phyloP scores from a whole-genome alignment of 768 basidiomycete species.

The Hericium rajendrae region DNA sequence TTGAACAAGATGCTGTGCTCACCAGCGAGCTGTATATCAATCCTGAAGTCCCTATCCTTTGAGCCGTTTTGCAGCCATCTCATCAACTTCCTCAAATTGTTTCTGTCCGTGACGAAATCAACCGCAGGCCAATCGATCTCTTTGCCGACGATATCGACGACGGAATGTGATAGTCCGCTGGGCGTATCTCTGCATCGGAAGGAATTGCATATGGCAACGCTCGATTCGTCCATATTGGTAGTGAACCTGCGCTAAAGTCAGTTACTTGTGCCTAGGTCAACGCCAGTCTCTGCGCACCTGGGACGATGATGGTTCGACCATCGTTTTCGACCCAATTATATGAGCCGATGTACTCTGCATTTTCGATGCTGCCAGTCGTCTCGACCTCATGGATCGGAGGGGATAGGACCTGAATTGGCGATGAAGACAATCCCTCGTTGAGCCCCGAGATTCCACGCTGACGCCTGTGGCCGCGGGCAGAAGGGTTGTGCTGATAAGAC shows the following conservation, averaged over 20 bases:
- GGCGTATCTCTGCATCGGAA: too few relatives aligned
- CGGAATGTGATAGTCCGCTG: conserved; percentile 32
- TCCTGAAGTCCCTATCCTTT: conserved; percentile 45
- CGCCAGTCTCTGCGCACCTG: conserved; percentile 33
- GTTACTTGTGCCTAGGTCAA: conserved; percentile 17
- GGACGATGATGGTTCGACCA: conserved; percentile 19
- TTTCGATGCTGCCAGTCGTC: conserved; percentile 5
- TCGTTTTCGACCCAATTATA: conserved; percentile 18
- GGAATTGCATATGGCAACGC: conserved; percentile 12
- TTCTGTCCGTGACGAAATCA: conserved; percentile 53
- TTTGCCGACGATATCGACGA: conserved; percentile 31
- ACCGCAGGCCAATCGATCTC: conserved; percentile 30
- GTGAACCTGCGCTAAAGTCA: conserved; percentile 46
- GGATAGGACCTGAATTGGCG: not conserved
- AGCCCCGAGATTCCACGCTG: too few relatives aligned
- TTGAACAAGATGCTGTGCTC: conserved; percentile 50
- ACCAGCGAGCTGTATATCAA: conserved; percentile 59
- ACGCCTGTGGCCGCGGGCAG: too few relatives aligned
- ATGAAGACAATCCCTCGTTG: not conserved
- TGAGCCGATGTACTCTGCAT: conserved; percentile 17
- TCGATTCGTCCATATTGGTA: conserved; percentile 50
- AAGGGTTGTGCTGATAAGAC: too few relatives aligned
- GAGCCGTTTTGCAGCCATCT: conserved; percentile 35
- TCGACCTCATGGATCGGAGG: not conserved
- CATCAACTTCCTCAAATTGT: conserved; percentile 52